Evolutionary conservation across 2,329 filamentous ascomycete species (phyloP).

Genomic region (Teratosphaeria zuluensis): DNA sequence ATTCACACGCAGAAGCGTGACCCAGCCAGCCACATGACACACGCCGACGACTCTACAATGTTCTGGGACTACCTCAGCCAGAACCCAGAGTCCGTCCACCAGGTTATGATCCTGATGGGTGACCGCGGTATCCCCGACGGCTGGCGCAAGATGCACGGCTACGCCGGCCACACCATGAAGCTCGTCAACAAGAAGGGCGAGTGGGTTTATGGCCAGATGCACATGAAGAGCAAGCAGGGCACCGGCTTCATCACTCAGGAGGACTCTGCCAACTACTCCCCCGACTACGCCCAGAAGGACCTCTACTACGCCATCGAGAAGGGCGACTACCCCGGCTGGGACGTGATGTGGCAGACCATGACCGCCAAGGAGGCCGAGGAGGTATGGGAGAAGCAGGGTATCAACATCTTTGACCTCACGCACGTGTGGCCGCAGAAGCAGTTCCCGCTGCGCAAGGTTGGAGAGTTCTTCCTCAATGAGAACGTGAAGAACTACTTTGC

Average conservation of each 20-base stretch:
- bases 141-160: conserved; percentile 48
- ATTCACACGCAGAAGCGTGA: conserved; percentile 70
- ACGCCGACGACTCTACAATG: conserved; percentile 54
- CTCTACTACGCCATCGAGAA: conserved; percentile 43
- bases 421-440: conserved; percentile 45
- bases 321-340: conserved; percentile 44
- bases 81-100: conserved; percentile 45
- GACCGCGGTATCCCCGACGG: conserved; percentile 47
- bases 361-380: conserved; percentile 43
- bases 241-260: conserved; percentile 44
- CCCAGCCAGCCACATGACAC: conserved; percentile 58
- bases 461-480: conserved; percentile 44
- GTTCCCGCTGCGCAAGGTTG: conserved; percentile 45
- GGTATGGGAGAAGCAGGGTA: conserved; percentile 43
- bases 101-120: conserved; percentile 46
- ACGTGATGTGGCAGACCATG: conserved; percentile 43
- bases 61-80: conserved; percentile 56
- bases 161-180: conserved; percentile 44
- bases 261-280: conserved; percentile 40
- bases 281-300: conserved; percentile 45
- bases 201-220: conserved; percentile 45
- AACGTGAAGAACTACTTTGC: conserved; percentile 53
- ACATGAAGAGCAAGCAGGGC: conserved; percentile 45
- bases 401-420: conserved; percentile 47
- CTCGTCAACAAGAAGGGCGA: conserved; percentile 44